Conservation (phyloP, 2,329 filamentous ascomycete genomes). For the Pseudogymnoascus sp. region DNA sequence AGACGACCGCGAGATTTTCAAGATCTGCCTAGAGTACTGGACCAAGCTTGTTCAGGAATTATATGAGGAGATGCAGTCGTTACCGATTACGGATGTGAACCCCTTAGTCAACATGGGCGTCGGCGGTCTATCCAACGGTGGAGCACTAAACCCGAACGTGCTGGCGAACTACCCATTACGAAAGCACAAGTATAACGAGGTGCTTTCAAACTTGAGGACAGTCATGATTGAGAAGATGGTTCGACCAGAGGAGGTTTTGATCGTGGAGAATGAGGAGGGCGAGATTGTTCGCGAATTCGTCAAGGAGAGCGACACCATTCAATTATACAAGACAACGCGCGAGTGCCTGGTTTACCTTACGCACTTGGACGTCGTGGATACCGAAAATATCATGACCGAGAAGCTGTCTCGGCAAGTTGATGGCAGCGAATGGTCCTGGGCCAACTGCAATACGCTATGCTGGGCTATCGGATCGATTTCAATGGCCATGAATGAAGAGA, state of each 20-base stretch:
- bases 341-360: slow-evolving; percentile 97
- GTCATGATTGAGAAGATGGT: slow-evolving; percentile 99
- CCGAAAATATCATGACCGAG: slow-evolving; percentile 98
- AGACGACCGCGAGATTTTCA: slow-evolving; percentile 97
- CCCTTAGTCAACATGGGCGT: slow-evolving; percentile 75
- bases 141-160: slow-evolving; percentile 76
- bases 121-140: slow-evolving; percentile 63
- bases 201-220: slow-evolving; percentile 84
- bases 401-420: slow-evolving; percentile 95
- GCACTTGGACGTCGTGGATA: slow-evolving; percentile 93
- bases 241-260: slow-evolving; percentile 89
- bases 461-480: slow-evolving; percentile 99
- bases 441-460: slow-evolving; percentile 98
- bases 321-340: slow-evolving; percentile 97
- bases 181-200: slow-evolving; percentile 96
- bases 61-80: slow-evolving; percentile 97
- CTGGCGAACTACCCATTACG: slow-evolving; percentile 85
- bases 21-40: slow-evolving; percentile 99
- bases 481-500: slow-evolving; percentile 98
- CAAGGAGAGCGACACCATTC: slow-evolving; percentile 98
- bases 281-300: slow-evolving; percentile 99
- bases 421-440: slow-evolving; percentile 96
- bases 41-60: slow-evolving; percentile 95
- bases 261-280: slow-evolving; percentile 99
- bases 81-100: slow-evolving; percentile 88